phyloP scores from a whole-genome alignment of 1,284 basidiomycete species.

The Prillingera fragicola region DNA sequence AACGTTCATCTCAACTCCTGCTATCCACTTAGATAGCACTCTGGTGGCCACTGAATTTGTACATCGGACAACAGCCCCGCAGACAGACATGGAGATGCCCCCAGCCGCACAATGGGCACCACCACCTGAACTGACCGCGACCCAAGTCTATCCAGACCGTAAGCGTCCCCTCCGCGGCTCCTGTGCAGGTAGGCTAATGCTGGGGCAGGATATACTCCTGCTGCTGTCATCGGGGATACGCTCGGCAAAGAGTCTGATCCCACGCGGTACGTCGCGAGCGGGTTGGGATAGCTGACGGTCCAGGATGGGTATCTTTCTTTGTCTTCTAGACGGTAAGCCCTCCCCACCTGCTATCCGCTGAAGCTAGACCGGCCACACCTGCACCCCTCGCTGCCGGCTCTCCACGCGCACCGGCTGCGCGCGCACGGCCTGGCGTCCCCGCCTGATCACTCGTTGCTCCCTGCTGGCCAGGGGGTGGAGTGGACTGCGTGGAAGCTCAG shows the following conservation, averaged over 20 bases:
- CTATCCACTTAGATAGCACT: too few species aligned
- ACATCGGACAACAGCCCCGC: background rate
- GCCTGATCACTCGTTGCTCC: background rate
- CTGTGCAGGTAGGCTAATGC: background rate
- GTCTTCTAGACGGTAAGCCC: constrained; percentile 9
- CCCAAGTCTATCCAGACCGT: background rate
- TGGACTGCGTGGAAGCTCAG: constrained; percentile 11
- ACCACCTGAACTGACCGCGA: background rate
- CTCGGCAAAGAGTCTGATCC: constrained; percentile 26
- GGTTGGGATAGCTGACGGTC: background rate
- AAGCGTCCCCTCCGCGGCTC: background rate
- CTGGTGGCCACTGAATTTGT: too few species aligned
- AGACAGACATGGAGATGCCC: background rate
- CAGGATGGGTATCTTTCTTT: constrained; percentile 15
- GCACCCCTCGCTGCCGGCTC: constrained; percentile 8
- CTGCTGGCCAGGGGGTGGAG: background rate
- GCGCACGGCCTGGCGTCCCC: constrained; percentile 2
- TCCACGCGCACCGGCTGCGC: constrained; percentile 7
- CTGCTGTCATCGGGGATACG: background rate
- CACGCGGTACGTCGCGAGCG: constrained; percentile 16
- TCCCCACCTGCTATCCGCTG: background rate
- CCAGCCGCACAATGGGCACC: background rate
- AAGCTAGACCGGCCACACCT: constrained; percentile 11
- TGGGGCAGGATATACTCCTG: constrained; percentile 11
- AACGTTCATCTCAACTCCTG: too few species aligned